Evolutionary conservation across 1,284 basidiomycete species (phyloP).

Genomic region (Leccinum fallax): DNA sequence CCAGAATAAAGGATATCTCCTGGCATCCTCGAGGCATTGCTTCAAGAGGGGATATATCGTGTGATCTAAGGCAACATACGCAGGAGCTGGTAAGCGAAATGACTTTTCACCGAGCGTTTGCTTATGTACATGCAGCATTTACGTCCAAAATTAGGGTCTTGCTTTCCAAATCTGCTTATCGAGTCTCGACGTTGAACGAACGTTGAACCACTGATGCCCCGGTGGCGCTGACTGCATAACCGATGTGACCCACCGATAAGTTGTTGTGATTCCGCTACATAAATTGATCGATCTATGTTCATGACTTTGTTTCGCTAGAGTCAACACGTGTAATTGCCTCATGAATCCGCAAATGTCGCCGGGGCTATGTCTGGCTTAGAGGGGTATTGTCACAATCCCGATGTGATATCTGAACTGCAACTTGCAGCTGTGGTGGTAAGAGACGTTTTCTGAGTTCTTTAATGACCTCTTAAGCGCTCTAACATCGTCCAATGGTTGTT

Average conservation of each 20-base stretch:
- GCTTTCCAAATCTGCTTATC: neutral
- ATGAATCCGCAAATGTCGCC: too few species aligned
- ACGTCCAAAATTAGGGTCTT: neutral
- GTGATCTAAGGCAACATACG: neutral
- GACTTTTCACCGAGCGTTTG: neutral
- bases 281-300: neutral
- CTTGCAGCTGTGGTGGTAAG: neutral
- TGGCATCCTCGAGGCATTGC: neutral
- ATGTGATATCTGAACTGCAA: slow-evolving; percentile 5
- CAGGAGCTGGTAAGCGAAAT: neutral
- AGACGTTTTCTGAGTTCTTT: neutral
- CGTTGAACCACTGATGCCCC: neutral
- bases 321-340: neutral
- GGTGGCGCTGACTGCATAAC: neutral
- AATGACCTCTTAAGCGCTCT: neutral
- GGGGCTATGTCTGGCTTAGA: neutral
- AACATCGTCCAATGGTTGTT: neutral
- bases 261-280: neutral
- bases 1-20: neutral
- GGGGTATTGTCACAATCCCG: neutral
- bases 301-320: neutral
- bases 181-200: neutral
- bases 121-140: neutral
- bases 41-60: neutral
- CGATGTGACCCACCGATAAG: neutral